These are phyloP conservation scores for Penicillium decumbens DNA, from an alignment of 2,329 filamentous ascomycete species.

Conservation along the genomic window DNA sequence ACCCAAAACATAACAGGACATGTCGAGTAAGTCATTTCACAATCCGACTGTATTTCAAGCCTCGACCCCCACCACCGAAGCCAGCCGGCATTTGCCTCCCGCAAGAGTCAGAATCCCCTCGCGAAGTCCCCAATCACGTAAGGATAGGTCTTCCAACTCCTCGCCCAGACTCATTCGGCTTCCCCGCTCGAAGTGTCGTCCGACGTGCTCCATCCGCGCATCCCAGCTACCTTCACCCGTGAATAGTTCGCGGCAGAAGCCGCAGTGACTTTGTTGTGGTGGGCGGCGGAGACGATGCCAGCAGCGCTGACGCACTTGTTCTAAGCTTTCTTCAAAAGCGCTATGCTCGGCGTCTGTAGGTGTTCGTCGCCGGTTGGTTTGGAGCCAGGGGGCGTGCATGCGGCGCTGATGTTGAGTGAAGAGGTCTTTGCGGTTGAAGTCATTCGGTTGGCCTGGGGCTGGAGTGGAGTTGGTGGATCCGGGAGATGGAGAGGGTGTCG, in stretches of 20 bases:
- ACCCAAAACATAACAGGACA: neutral
- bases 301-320: slow-evolving; percentile 56
- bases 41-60: neutral
- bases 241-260: slow-evolving; percentile 59
- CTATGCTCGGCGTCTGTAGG: slow-evolving; percentile 31
- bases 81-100: slow-evolving; percentile 22
- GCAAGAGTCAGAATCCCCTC: slow-evolving; percentile 30
- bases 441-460: slow-evolving; percentile 47
- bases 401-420: slow-evolving; percentile 83
- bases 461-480: slow-evolving; percentile 23
- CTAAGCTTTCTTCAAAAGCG: slow-evolving; percentile 51
- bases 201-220: slow-evolving; percentile 80
- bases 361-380: slow-evolving; percentile 37
- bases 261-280: slow-evolving; percentile 58
- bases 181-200: slow-evolving; percentile 67
- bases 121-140: slow-evolving; percentile 38
- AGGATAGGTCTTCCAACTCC: slow-evolving; percentile 40
- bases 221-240: slow-evolving; percentile 66
- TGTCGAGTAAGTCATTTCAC: neutral
- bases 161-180: slow-evolving; percentile 25
- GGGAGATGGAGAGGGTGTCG: slow-evolving; percentile 15
- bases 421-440: slow-evolving; percentile 88
- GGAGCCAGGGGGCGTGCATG: slow-evolving; percentile 67
- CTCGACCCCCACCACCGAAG: slow-evolving; percentile 14
- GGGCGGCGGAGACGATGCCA: slow-evolving; percentile 56